These are phyloP conservation scores for Acanthamoeba divionensis DNA, from an alignment of 208 protist genomes.

Conservation along the genomic window DNA sequence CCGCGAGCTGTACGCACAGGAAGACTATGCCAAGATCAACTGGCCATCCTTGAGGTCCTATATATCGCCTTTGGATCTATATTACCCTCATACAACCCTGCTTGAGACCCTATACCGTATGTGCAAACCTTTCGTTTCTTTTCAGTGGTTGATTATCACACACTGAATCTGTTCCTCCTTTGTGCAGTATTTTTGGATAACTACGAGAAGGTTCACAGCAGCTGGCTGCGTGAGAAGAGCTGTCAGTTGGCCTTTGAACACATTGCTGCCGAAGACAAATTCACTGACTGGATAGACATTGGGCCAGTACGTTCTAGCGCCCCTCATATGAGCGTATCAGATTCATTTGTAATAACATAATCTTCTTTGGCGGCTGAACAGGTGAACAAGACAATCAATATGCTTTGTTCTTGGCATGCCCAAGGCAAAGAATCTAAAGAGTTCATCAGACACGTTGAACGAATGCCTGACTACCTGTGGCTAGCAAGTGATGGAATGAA, in stretches of 20 bases:
- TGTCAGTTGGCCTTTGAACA: conserved; percentile 86
- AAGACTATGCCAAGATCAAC: conserved; percentile 82
- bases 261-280: conserved; percentile 93
- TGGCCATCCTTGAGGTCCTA: conserved; percentile 83
- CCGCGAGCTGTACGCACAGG: conserved; percentile 85
- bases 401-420: conserved; percentile 90
- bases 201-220: conserved; percentile 84
- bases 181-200: conserved; percentile 71
- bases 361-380: conserved; percentile 76
- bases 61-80: conserved; percentile 86
- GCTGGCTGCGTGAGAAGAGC: conserved; percentile 83
- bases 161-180: background rate
- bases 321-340: background rate
- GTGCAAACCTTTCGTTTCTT: background rate
- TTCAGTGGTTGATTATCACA: background rate
- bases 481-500: conserved; percentile 91
- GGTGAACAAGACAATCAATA: conserved; percentile 94
- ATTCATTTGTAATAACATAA: conserved; percentile 51
- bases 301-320: conserved; percentile 81
- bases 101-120: conserved; percentile 72
- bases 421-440: conserved; percentile 85
- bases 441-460: conserved; percentile 85
- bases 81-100: conserved; percentile 86
- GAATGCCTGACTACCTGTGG: conserved; percentile 95
- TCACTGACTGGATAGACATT: conserved; percentile 94